A percentile compares a stretch with the other conserved stretches of the same genome.
phyloP scores from a whole-genome alignment of 2,329 filamentous ascomycete genomes.

The Aspergillus ochraceus region DNA sequence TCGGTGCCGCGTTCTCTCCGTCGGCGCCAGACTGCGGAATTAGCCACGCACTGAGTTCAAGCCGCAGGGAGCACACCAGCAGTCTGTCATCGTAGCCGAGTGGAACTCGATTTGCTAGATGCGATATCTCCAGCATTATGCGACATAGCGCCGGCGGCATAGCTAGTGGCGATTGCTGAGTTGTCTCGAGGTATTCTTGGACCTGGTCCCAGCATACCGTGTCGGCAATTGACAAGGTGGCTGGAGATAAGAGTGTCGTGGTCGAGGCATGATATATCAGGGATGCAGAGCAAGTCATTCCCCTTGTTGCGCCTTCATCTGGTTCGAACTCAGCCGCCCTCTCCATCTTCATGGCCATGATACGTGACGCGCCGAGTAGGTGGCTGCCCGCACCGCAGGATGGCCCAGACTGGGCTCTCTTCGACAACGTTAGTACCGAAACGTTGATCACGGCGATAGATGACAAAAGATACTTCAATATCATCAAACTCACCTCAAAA shows the following conservation, averaged over 20 bases:
- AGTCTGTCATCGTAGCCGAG: neutral
- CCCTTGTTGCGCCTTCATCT: neutral
- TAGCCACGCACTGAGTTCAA: constrained; percentile 1
- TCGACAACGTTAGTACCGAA: neutral
- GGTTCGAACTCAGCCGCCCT: neutral
- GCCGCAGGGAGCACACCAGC: neutral
- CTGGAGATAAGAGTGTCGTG: neutral
- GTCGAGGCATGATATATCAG: constrained; percentile 6
- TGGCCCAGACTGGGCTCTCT: constrained; percentile 2
- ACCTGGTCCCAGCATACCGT: constrained; percentile 2
- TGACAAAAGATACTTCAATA: neutral
- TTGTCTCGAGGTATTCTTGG: neutral
- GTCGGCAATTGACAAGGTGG: neutral
- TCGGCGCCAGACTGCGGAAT: neutral
- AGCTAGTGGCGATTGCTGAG: neutral
- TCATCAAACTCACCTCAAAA: constrained; percentile 1
- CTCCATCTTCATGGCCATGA: constrained; percentile 3
- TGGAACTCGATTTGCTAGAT: neutral
- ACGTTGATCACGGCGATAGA: neutral
- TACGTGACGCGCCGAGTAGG: constrained; percentile 1
- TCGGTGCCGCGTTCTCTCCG: neutral
- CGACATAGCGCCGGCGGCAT: constrained; percentile 2
- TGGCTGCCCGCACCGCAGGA: neutral
- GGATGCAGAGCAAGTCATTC: constrained; percentile 1
- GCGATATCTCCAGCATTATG: constrained; percentile 2